These are phyloP conservation scores for Brassica cretica DNA, from an alignment of 345 rosid species.

Conservation along the genomic window DNA sequence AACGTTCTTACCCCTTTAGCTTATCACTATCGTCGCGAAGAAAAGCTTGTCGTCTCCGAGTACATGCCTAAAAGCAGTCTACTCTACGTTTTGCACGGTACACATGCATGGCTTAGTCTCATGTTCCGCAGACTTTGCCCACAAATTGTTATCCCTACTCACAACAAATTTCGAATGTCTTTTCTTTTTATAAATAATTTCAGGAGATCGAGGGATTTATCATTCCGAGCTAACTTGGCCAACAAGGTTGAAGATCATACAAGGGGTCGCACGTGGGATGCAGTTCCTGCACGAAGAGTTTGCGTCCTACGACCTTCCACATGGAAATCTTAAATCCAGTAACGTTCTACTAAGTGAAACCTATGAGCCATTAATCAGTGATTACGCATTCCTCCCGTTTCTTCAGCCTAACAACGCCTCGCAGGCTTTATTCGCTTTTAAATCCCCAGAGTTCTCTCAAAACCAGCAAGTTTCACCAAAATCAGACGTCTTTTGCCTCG, in stretches of 20 bases:
- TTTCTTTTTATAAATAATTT: neutral
- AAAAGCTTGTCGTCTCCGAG: neutral
- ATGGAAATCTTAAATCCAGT: neutral
- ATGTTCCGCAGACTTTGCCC: neutral
- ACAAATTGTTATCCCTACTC: neutral
- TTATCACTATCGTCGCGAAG: neutral
- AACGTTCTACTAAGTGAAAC: neutral
- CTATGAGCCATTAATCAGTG: neutral
- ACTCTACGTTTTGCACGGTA: neutral
- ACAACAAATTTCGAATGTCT: neutral
- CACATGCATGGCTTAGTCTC: slow-evolving; percentile 12
- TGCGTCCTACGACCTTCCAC: neutral
- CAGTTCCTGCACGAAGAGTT: neutral
- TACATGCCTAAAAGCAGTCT: neutral
- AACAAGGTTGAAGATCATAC: neutral
- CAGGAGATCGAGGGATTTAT: neutral
- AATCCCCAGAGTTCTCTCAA: neutral
- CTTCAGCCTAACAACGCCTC: neutral
- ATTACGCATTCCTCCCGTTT: neutral
- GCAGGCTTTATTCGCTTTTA: neutral
- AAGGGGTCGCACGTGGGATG: neutral
- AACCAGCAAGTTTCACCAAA: neutral
- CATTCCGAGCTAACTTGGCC: neutral
- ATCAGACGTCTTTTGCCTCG: neutral
- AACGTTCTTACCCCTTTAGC: neutral